Percentiles rank a stretch among this genome's conserved stretches.
These are phyloP conservation scores for Entomophthora muscae DNA, from an alignment of 371 early-diverging fungal genomes.

Conservation along the genomic window DNA sequence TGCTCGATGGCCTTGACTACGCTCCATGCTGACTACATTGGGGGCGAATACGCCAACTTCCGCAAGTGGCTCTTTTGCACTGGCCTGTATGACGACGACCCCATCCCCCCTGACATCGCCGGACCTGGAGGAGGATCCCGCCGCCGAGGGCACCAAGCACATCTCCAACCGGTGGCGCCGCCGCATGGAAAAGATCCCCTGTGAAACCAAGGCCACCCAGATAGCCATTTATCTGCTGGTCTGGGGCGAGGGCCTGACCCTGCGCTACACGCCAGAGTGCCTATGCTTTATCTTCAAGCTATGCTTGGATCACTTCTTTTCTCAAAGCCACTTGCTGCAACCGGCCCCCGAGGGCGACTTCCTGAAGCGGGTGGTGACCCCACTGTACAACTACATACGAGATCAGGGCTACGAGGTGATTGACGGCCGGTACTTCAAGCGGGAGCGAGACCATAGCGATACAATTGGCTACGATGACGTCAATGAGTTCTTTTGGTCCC, in stretches of 20 bases:
- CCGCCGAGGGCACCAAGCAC: conserved; percentile 28
- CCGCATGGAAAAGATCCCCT: conserved; percentile 48
- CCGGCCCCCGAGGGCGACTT: conserved; percentile 40
- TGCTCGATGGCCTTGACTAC: conserved; percentile 52
- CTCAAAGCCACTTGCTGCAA: conserved; percentile 15
- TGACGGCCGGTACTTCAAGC: conserved; percentile 49
- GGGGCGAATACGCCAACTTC: conserved; percentile 70
- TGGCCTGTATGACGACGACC: conserved; percentile 47
- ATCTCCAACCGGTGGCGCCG: conserved; percentile 26
- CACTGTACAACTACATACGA: conserved; percentile 57
- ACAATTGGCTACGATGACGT: conserved; percentile 79
- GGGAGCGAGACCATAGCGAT: conserved; percentile 63
- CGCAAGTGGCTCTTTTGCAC: conserved; percentile 74
- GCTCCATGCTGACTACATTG: conserved; percentile 71
- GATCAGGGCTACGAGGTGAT: conserved; percentile 53
- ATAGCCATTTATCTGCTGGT: conserved; percentile 59
- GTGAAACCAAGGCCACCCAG: conserved; percentile 48
- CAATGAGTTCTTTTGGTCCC: conserved; percentile 76
- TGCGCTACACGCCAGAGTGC: conserved; percentile 62
- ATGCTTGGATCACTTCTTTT: conserved; percentile 43
- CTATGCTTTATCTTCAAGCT: conserved; percentile 70
- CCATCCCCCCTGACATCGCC: conserved; percentile 13
- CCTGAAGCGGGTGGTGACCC: conserved; percentile 45
- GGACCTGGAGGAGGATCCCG: conserved; percentile 20
- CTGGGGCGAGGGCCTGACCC: conserved; percentile 74